Percentiles rank a stretch among this genome's conserved stretches.
phyloP scores from a whole-genome alignment of 805 yeast genomes.

The Komagataella pastoris region DNA sequence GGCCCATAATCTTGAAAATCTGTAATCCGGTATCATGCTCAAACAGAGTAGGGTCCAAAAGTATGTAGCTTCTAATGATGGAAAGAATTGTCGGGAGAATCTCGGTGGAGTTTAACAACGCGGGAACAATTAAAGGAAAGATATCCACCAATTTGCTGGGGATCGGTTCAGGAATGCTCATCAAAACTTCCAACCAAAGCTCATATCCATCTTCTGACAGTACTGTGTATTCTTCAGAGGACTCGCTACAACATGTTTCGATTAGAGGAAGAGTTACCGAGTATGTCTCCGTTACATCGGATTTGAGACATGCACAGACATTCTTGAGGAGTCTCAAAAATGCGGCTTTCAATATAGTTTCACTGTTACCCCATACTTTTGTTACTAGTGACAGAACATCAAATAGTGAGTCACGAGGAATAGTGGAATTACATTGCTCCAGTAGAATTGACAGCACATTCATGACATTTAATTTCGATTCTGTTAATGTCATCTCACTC shows the following conservation, averaged over 20 bases:
- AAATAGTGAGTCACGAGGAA: conserved; percentile 35
- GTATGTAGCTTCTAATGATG: conserved; percentile 48
- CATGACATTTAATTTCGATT: conserved; percentile 63
- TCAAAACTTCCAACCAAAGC: conserved; percentile 62
- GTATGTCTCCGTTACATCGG: conserved; percentile 33
- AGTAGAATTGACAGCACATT: conserved; percentile 53
- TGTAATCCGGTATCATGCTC: conserved; percentile 22
- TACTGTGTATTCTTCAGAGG: conserved; percentile 38
- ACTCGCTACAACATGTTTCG: conserved; percentile 44
- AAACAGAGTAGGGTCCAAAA: conserved; percentile 31
- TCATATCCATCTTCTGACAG: conserved; percentile 81
- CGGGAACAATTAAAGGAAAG: conserved; percentile 40
- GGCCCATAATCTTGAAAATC: conserved; percentile 35
- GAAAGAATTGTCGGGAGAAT: conserved; percentile 51
- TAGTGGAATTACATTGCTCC: conserved; percentile 50
- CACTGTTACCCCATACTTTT: conserved; percentile 56
- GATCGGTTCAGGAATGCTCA: conserved; percentile 36
- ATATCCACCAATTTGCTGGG: conserved; percentile 26
- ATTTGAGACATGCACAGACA: conserved; percentile 41
- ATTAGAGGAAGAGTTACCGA: conserved; percentile 54
- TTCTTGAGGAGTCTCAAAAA: conserved; percentile 44
- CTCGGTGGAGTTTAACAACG: conserved; percentile 61
- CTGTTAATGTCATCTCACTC: conserved; percentile 41
- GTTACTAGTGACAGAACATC: conserved; percentile 50
- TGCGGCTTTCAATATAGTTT: conserved; percentile 33